Evolutionary conservation across 1,284 basidiomycete genomes (phyloP), one percentile per base, ranked within the genome.

Genomic region (Heliocybe sulcata): DNA sequence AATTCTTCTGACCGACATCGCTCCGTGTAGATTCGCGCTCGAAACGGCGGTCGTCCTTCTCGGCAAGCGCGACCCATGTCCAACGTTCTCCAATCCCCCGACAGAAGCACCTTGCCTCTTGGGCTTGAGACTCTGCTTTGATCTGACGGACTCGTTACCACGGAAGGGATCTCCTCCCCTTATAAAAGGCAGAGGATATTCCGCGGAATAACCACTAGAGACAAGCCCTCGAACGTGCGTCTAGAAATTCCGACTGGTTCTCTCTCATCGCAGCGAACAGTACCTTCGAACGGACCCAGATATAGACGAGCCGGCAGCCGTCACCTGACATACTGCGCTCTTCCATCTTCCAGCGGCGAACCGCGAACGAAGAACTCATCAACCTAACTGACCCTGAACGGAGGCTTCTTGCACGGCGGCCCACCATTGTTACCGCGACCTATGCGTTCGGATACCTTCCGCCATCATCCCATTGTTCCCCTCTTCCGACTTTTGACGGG

Each of bases 71-170:
- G 29, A 31, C 6, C 42, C 19, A 20, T 4, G 23, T 45, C 42
- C 16, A 4, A 20, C 42, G n/a, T n/a, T n/a, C 42, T 56, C 64
- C 58, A 31, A 31, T 4, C 29, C 29, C 29, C 29, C 4, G n/a
- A n/a, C n/a, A n/a, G n/a, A n/a, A n/a, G n/a, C n/a, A n/a, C n/a
- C n/a, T n/a, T n/a, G n/a, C n/a, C n/a, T n/a, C n/a, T n/a, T n/a
- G n/a, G n/a, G n/a, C n/a, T n/a, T n/a, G n/a, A n/a, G n/a, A n/a
- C n/a, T n/a, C n/a, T n/a, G n/a, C n/a, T n/a, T n/a, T n/a, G n/a
- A n/a, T n/a, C n/a, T n/a, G n/a, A n/a, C n/a, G n/a, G n/a, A n/a
- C 16, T 35, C 9, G 9, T 35, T 35, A 16, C 33, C 33, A 35
- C 33, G 16, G 33, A 35, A 35, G n/a, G n/a, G n/a, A n/a, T n/a